Evolutionary conservation across 805 yeast species (phyloP).

Genomic region (Saturnispora serradocipensis): DNA sequence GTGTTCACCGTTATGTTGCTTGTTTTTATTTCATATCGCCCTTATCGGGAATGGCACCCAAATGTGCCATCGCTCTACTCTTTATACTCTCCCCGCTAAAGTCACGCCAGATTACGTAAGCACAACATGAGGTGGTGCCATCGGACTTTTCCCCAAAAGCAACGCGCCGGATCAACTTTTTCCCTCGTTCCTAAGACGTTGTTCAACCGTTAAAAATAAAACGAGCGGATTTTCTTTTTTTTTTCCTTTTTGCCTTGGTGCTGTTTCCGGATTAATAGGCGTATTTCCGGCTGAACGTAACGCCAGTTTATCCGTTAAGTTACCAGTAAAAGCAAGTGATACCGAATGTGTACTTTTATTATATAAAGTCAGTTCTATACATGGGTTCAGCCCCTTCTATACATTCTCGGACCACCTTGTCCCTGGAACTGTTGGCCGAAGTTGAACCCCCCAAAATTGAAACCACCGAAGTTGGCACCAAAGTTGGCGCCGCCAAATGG

Average conservation of each 20-base stretch:
- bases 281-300: not conserved
- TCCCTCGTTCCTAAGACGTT: not conserved
- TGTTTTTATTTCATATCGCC: not conserved
- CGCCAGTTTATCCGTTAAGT: not conserved
- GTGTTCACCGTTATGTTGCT: not conserved
- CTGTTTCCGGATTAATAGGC: not conserved
- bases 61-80: not conserved
- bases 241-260: not conserved
- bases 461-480: conserved; percentile 8
- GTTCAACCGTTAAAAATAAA: not conserved
- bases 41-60: not conserved
- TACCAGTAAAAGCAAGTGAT: not conserved
- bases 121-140: conserved; percentile 7
- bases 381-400: not conserved
- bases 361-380: not conserved
- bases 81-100: conserved; percentile 5
- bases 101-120: conserved; percentile 11
- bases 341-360: not conserved
- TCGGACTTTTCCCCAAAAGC: not conserved
- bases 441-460: conserved; percentile 2
- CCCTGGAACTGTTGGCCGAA: conserved; percentile 5
- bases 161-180: not conserved
- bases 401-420: not conserved
- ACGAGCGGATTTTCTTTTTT: not conserved
- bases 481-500: conserved; percentile 7